Percentiles rank a stretch among this genome's conserved stretches.
phyloP scores from a whole-genome alignment of 2,329 filamentous ascomycete species.

The Acrocalymma vagum region DNA sequence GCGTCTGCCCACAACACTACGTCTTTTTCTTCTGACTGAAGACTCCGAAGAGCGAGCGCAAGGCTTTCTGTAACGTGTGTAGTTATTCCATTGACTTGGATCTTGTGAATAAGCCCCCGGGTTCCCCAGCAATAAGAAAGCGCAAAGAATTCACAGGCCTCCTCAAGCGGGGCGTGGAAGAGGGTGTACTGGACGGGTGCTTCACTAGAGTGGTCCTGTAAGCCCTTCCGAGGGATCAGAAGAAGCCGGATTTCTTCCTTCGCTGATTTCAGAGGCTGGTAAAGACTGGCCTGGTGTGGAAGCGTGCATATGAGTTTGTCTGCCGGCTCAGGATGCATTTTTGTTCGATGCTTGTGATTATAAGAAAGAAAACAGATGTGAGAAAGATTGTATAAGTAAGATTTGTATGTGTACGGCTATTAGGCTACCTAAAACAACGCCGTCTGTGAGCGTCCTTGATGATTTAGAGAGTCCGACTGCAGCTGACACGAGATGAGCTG shows the following conservation, averaged over 20 bases:
- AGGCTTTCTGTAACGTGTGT: constrained; percentile 14
- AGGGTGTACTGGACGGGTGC: background rate
- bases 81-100: constrained; percentile 3
- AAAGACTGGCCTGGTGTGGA: too few relatives aligned
- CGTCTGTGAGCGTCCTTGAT: too few relatives aligned
- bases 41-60: constrained; percentile 2
- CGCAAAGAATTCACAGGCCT: constrained; percentile 4
- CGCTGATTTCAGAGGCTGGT: too few relatives aligned
- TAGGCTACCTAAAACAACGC: too few relatives aligned
- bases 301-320: too few relatives aligned
- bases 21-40: constrained; percentile 1
- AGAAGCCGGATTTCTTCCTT: constrained; percentile 11
- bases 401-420: too few relatives aligned
- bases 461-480: too few relatives aligned
- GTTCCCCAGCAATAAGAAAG: constrained; percentile 15
- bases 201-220: background rate
- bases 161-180: constrained; percentile 3
- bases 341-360: too few relatives aligned
- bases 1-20: constrained; percentile 18
- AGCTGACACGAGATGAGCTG: too few relatives aligned
- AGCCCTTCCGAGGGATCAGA: constrained; percentile 1
- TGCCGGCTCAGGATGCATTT: too few relatives aligned
- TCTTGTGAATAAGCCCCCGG: background rate
- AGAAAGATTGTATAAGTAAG: too few relatives aligned
- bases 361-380: too few relatives aligned